Base-by-base conservation (phyloP, 345 rosid genomes). In the Euclidium syriacum region DNA sequence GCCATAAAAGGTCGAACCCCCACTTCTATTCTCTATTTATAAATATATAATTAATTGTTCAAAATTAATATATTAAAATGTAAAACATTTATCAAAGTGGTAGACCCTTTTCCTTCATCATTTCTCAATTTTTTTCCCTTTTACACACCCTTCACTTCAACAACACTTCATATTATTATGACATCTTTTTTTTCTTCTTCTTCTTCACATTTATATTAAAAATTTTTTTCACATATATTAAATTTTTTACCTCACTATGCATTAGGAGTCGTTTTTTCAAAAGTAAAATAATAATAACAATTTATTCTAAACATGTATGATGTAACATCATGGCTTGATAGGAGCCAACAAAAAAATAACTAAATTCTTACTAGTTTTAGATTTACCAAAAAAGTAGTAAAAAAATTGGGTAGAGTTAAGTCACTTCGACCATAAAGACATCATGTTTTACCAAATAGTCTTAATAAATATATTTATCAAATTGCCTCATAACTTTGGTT, bases 1-100 rank as follows among this genome's bases (percentile, higher is more conserved):
- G 32, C 64, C 64, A 59, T 59, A 19, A 58, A 58, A 43, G 64
- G 52, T 52, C 64, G 65, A 59, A 59, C 65, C 63, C 35, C 67
- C 67, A 62, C 67, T 62, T 49, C 36, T 48, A 2, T 49, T 62
- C 16, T 22, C 19, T 29, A 1, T 48, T 36, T 20, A 29, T 36
- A 52, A 34, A 35, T 55, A 55, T 19, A 3, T 29, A 29, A 29
- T 1, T 29, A 35, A 56, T 51, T 19, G 48, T 48, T 57, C 51
- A 39, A 50, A 38, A n/a, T n/a, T 29, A 39, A 49, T 11, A 58
- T n/a, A 39, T 58, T 17, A 27, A 29, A 46, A 26, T 27, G 14
- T 1, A 5, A 23, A 58, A 30, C 51, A 58, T 41, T 10, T 49
- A 25, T 50, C 44, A 32, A 40, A 51, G 60, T 68, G 73, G 67